These are phyloP conservation scores for Zelonia costaricensis DNA, from an alignment of 208 protist species.

Conservation along the genomic window DNA sequence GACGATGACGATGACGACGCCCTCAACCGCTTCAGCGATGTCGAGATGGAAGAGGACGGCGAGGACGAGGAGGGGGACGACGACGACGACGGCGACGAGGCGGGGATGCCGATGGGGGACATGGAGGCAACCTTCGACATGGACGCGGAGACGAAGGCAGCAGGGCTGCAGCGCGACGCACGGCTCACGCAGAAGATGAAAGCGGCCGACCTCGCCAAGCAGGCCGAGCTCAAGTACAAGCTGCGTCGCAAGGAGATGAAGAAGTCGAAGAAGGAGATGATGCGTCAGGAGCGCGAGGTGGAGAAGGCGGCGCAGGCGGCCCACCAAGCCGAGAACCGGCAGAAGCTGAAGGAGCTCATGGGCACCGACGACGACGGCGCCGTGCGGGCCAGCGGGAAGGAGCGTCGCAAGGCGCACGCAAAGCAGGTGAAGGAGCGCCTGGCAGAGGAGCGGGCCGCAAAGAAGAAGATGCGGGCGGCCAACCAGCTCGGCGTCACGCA, in stretches of 20 bases:
- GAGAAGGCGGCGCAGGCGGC: slow-evolving; percentile 42
- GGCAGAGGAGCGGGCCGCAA: slow-evolving; percentile 63
- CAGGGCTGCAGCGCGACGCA: slow-evolving; percentile 67
- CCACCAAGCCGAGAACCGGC: slow-evolving; percentile 44
- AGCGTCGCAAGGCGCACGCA: slow-evolving; percentile 76
- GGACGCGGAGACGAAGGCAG: slow-evolving; percentile 76
- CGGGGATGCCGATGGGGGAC: slow-evolving; percentile 46
- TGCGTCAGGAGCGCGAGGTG: slow-evolving; percentile 60
- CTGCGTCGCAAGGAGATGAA: slow-evolving; percentile 85
- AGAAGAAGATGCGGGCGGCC: slow-evolving; percentile 73
- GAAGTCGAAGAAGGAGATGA: slow-evolving; percentile 83
- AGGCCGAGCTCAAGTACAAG: slow-evolving; percentile 89
- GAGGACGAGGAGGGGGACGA: slow-evolving; percentile 27
- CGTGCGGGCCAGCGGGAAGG: slow-evolving; percentile 55
- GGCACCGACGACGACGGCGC: slow-evolving; percentile 55
- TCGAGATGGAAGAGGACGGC: slow-evolving; percentile 50
- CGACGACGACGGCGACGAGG: slow-evolving; percentile 16
- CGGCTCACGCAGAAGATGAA: slow-evolving; percentile 67
- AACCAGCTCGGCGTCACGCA: slow-evolving; percentile 59
- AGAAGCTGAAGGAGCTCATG: slow-evolving; percentile 59
- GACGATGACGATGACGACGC: slow-evolving; percentile 66
- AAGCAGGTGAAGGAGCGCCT: slow-evolving; percentile 64
- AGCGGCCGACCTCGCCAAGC: slow-evolving; percentile 49
- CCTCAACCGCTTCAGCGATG: slow-evolving; percentile 84
- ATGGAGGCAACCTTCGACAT: slow-evolving; percentile 85